Evolutionary conservation across 202 grass and related monocot species (phyloP), one percentile per base, ranked within the genome.

Genomic region (Miscanthus sacchariflorus): DNA sequence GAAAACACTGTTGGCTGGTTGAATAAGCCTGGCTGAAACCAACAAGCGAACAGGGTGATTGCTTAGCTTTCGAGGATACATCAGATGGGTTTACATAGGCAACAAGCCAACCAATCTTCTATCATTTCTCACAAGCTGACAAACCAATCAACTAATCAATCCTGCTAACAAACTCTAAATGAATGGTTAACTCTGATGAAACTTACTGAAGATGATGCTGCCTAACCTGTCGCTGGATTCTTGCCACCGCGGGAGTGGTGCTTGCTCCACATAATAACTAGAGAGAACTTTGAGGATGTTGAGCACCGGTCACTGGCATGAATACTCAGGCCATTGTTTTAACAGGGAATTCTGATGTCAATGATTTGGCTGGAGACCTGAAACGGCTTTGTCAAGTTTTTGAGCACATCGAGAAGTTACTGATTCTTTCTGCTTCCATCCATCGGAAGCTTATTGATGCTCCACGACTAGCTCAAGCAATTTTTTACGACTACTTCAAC

Each of bases 321-420:
- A 81, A 84, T 77, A 74, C 54, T 84, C 21, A 85, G 18, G 49
- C 39, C 27, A 7, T 76, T 92, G 44, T 90, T 84, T 68, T 89
- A 5, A 81, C 89, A 98, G 96, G 87, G 46, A 93, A 89, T 39
- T 89, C 86, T 66, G 91, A 96, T 76, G 92, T 89, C 75, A 75
- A 54, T 87, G 97, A 96, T 82, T 91, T 96, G 85, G 76, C 84
- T 91, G 94, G 93, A 81, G 97, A 95, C 67, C 76, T 99, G 77
- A 96, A 91, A 64, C 87, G 75, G 72, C 91, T 99, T 91, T 99
- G 92, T 84, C 82, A 85, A 81, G 91, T 95, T 82, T 99, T 96
- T 74, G 92, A 99, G 86, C 89, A 93, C 74, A 96, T 99, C 6
- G 97, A 99, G 91, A 99, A 99, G 79, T 72, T 99, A 75, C 76